Evolutionary conservation across 129 eudicot genomes (phyloP).

Genomic region (Rutidosis leptorrhynchoides): DNA sequence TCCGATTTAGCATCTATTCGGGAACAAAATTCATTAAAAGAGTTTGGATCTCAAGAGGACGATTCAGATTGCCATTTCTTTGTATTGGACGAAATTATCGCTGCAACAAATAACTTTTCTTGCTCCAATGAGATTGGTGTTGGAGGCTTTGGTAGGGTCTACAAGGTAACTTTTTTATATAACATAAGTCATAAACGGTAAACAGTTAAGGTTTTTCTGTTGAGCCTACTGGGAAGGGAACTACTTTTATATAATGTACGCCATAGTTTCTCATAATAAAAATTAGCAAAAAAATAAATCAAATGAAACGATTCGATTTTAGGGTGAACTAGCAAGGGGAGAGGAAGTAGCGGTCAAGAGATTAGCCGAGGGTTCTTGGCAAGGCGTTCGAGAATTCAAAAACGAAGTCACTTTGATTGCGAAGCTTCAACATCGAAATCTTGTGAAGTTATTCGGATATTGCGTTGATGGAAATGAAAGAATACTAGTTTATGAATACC

Average conservation of each 20-base stretch:
- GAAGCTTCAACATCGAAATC: constrained; percentile 39
- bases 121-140: constrained; percentile 48
- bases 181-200: no score
- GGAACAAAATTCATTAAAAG: constrained; percentile 28
- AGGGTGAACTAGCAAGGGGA: constrained; percentile 54
- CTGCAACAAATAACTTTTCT: constrained; percentile 50
- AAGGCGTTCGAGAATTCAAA: constrained; percentile 58
- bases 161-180: constrained; percentile 42
- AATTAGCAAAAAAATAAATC: background rate
- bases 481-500: constrained; percentile 58
- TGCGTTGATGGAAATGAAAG: constrained; percentile 56
- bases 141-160: constrained; percentile 68
- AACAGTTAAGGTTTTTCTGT: no score
- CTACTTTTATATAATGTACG: background rate
- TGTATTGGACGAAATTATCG: constrained; percentile 35
- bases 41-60: constrained; percentile 32
- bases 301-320: background rate
- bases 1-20: constrained; percentile 19
- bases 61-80: constrained; percentile 35
- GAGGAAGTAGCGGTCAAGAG: constrained; percentile 62
- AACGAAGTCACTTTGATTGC: constrained; percentile 53
- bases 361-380: constrained; percentile 47
- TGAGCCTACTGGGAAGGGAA: no score
- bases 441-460: constrained; percentile 44
- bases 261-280: background rate